These are phyloP conservation scores for Eustoma russellianum DNA, from an alignment of 257 asterid species.

Conservation along the genomic window DNA sequence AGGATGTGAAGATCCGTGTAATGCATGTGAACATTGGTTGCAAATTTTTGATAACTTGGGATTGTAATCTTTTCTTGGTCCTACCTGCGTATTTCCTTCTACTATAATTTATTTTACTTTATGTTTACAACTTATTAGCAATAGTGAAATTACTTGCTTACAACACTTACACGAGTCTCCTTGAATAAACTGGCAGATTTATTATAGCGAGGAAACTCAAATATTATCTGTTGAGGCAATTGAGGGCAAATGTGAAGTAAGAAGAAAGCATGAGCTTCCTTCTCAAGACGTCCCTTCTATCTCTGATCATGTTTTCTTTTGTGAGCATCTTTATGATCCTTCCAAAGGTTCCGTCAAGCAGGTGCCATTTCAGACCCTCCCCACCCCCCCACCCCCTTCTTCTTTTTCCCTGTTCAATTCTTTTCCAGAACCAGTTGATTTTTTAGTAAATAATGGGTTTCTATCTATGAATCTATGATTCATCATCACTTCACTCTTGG, in stretches of 20 bases:
- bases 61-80: too few species aligned
- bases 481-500: not conserved
- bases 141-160: not conserved
- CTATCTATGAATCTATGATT: not conserved
- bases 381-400: too few species aligned
- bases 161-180: constrained; percentile 10
- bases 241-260: constrained; percentile 81
- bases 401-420: not conserved
- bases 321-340: constrained; percentile 75
- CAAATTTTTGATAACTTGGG: too few species aligned
- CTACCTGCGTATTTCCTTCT: too few species aligned
- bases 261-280: constrained; percentile 66
- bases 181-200: constrained; percentile 45
- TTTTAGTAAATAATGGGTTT: not conserved
- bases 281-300: constrained; percentile 52
- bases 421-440: not conserved
- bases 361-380: constrained; percentile 25
- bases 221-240: constrained; percentile 42
- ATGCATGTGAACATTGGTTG: too few species aligned
- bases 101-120: too few species aligned
- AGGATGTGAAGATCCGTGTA: too few species aligned
- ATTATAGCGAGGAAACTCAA: constrained; percentile 71
- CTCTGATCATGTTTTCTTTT: constrained; percentile 75
- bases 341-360: constrained; percentile 72
- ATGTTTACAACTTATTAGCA: too few species aligned